Conservation (phyloP, 2,329 filamentous ascomycete genomes). For the Fonsecaea erecta region DNA sequence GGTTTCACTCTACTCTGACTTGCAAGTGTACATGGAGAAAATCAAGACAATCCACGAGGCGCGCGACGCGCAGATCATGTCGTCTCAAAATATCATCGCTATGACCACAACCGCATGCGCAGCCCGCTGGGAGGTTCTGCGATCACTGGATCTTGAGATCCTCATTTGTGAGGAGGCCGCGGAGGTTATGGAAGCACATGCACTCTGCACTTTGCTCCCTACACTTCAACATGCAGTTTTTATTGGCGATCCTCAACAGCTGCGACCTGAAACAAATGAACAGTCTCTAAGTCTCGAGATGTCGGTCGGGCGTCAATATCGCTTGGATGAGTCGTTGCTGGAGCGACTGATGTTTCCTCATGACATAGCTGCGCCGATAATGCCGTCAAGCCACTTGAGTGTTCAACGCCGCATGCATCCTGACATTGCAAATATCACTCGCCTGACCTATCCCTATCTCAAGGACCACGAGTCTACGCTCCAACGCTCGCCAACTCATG, state of each 20-base stretch:
- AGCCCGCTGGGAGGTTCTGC: constrained; percentile 34
- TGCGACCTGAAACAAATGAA: constrained; percentile 39
- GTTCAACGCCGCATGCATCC: constrained; percentile 43
- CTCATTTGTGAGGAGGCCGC: constrained; percentile 71
- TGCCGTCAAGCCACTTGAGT: constrained; percentile 37
- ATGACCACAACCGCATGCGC: constrained; percentile 43
- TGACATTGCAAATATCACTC: constrained; percentile 39
- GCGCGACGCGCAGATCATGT: constrained; percentile 36
- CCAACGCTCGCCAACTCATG: constrained; percentile 25
- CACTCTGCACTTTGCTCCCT: constrained; percentile 62
- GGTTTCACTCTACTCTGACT: constrained; percentile 22
- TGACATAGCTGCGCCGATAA: constrained; percentile 23
- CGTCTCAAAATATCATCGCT: constrained; percentile 39
- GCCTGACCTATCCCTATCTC: constrained; percentile 40
- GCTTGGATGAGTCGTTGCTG: constrained; percentile 65
- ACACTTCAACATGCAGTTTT: constrained; percentile 65
- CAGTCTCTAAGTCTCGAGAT: constrained; percentile 59
- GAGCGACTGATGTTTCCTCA: constrained; percentile 56
- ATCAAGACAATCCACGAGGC: constrained; percentile 33
- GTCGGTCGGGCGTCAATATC: constrained; percentile 54
- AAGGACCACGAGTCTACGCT: constrained; percentile 32
- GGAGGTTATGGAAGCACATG: constrained; percentile 69
- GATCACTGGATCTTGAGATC: constrained; percentile 42
- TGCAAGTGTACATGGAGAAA: constrained; percentile 20
- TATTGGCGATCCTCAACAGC: constrained; percentile 44